Evolutionary conservation across 164 flowering plant genomes (phyloP).

Genomic region (Vitis riparia): DNA sequence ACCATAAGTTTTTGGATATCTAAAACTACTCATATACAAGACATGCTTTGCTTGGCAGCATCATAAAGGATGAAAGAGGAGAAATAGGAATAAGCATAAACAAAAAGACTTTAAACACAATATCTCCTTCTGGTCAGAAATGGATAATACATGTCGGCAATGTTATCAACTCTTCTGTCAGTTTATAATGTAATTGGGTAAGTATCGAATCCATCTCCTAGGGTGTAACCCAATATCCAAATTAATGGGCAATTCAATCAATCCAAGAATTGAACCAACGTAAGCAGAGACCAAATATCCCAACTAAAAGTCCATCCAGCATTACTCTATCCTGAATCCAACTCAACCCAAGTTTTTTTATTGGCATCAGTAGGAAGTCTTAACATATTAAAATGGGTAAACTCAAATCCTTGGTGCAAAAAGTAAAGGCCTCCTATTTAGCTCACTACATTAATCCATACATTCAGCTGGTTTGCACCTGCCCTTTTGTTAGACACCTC

Average conservation of each 20-base stretch:
- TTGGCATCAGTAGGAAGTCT: not conserved
- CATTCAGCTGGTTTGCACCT: no score
- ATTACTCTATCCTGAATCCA: not conserved
- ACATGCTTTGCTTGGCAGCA: not conserved
- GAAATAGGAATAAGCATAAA: not conserved
- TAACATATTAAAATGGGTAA: no score
- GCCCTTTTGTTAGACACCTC: no score
- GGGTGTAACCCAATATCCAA: not conserved
- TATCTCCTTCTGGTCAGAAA: not conserved
- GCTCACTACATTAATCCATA: no score
- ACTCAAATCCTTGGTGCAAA: no score
- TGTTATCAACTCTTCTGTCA: not conserved
- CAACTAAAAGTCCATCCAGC: not conserved
- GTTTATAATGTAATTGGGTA: not conserved
- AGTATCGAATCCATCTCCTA: no score
- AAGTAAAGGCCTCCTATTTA: no score
- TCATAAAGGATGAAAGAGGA: not conserved
- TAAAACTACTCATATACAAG: not conserved
- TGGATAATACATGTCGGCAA: not conserved
- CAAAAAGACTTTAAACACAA: not conserved
- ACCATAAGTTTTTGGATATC: constrained; percentile 5
- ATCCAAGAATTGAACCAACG: not conserved
- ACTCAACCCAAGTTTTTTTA: not conserved
- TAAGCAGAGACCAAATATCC: not conserved
- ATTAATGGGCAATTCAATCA: no score